These are phyloP conservation scores for Elongisporangium anandrum DNA, from an alignment of 352 stramenopile species.

Conservation along the genomic window DNA sequence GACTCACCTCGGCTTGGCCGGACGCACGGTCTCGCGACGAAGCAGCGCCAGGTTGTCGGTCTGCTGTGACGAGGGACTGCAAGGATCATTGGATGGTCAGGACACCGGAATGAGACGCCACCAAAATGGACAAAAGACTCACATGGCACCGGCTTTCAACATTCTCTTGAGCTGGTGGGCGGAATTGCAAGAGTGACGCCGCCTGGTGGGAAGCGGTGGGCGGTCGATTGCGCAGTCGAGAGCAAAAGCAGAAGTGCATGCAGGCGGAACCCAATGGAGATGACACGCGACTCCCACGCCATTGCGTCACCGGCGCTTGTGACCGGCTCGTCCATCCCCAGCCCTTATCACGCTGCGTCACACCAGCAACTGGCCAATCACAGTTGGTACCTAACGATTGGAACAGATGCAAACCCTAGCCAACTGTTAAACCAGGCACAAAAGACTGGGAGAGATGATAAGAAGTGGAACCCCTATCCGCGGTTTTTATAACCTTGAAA, in stretches of 20 bases:
- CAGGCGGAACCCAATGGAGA: not conserved
- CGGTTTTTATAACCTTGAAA: not conserved
- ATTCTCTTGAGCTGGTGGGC: not conserved
- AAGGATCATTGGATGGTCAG: not conserved
- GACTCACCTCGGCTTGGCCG: not conserved
- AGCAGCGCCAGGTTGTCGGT: not conserved
- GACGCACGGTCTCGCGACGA: not conserved
- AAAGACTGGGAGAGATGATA: not conserved
- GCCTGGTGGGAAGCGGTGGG: not conserved
- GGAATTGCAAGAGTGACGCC: not conserved
- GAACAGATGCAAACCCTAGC: not conserved
- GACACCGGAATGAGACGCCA: not conserved
- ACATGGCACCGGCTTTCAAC: not conserved
- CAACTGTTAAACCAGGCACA: not conserved
- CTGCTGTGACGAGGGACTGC: not conserved
- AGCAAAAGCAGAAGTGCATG: not conserved
- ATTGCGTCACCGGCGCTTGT: constrained; percentile 3
- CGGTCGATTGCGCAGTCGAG: not conserved
- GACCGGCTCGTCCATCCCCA: not conserved
- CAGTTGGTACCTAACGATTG: not conserved
- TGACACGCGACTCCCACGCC: not conserved
- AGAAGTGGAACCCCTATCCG: not conserved
- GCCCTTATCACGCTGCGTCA: not conserved
- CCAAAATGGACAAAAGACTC: no score
- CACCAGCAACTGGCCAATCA: not conserved